Evolutionary conservation across 352 stramenopile genomes (phyloP).

Genomic region (Phytophthora colocasiae): DNA sequence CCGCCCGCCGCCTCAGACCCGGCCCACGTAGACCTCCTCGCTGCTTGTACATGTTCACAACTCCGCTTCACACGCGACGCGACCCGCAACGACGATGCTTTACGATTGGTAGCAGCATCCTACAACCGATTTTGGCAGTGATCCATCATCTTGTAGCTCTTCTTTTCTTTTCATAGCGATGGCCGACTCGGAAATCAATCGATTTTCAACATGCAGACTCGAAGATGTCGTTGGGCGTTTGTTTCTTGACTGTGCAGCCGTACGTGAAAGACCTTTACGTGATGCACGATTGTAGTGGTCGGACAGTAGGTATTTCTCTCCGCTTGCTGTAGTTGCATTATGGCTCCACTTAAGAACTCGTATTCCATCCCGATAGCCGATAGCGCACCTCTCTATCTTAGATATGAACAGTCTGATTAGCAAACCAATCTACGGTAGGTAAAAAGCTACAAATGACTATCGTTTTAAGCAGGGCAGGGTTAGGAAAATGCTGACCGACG

Average conservation of each 20-base stretch:
- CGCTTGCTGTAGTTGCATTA: too few relatives aligned
- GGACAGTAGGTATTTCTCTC: too few relatives aligned
- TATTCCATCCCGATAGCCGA: too few relatives aligned
- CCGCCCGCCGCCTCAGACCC: conserved; percentile 7
- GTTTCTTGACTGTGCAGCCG: background rate
- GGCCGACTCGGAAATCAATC: conserved; percentile 32
- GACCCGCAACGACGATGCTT: conserved; percentile 50
- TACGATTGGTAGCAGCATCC: conserved; percentile 56
- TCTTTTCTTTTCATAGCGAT: conserved; percentile 19
- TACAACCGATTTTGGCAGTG: conserved; percentile 51
- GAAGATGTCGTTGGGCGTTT: background rate
- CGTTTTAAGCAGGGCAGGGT: background rate
- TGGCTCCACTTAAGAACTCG: too few relatives aligned
- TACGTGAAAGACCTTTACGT: too few relatives aligned
- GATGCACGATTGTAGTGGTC: too few relatives aligned
- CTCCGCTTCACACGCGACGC: conserved; percentile 28
- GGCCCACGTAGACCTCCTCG: conserved; percentile 32
- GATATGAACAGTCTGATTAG: too few relatives aligned
- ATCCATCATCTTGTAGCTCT: conserved; percentile 44
- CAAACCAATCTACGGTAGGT: too few relatives aligned
- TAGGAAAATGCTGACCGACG: conserved; percentile 8
- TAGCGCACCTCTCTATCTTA: too few relatives aligned
- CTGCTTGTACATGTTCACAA: conserved; percentile 28
- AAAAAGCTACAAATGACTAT: too few relatives aligned
- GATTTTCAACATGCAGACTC: conserved; percentile 33